Conservation (phyloP, 1,284 basidiomycete genomes). For the Takashimella tepidaria region DNA sequence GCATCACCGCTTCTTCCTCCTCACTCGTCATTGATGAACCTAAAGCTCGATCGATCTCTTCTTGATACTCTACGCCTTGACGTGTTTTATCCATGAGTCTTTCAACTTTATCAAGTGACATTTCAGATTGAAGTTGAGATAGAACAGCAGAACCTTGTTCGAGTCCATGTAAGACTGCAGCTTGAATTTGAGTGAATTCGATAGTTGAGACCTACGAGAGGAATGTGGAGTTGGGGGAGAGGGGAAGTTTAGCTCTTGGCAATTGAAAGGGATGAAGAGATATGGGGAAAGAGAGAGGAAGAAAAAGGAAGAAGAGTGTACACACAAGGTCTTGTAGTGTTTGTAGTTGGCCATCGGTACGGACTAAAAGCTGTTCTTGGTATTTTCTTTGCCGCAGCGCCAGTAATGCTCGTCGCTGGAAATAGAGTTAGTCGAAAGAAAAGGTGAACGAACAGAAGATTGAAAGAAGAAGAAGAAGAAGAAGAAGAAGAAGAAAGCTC, state of each 20-base stretch:
- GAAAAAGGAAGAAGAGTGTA: conserved; percentile 11
- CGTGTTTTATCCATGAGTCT: conserved; percentile 83
- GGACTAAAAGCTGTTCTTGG: conserved; percentile 77
- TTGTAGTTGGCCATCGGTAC: conserved; percentile 86
- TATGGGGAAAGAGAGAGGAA: not conserved
- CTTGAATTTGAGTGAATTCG: conserved; percentile 91
- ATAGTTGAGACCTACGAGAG: conserved; percentile 76
- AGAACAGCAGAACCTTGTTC: conserved; percentile 90
- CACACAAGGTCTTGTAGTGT: conserved; percentile 83
- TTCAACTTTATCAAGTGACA: conserved; percentile 90
- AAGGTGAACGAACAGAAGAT: too few species aligned
- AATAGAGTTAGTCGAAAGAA: too few species aligned
- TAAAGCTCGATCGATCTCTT: conserved; percentile 88
- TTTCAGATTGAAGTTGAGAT: conserved; percentile 87
- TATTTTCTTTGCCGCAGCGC: conserved; percentile 87
- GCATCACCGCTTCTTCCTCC: conserved; percentile 89
- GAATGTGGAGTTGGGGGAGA: not conserved
- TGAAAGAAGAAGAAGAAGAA: not conserved
- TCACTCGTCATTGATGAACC: conserved; percentile 74
- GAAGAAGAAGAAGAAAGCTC: too few species aligned
- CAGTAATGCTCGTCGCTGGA: conserved; percentile 61
- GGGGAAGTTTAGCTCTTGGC: not conserved
- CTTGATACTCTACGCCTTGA: conserved; percentile 87
- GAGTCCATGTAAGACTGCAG: conserved; percentile 85
- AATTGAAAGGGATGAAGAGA: not conserved